These are phyloP conservation scores for Fusarium pilosicola DNA, from an alignment of 2,329 filamentous ascomycete species.

Conservation along the genomic window DNA sequence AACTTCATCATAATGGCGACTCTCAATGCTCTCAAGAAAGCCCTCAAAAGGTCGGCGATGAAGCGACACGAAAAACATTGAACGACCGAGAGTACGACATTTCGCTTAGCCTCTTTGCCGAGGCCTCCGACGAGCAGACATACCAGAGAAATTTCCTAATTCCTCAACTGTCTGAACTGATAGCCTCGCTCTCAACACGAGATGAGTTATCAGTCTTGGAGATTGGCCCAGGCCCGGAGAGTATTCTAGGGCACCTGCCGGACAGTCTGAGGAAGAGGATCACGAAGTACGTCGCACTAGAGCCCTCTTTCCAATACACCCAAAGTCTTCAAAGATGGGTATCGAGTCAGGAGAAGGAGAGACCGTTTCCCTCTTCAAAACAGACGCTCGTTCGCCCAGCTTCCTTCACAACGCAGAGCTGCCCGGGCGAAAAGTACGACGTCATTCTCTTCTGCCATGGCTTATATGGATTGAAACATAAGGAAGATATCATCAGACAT, in stretches of 20 bases:
- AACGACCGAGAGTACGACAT: constrained; percentile 60
- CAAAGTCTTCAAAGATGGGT: constrained; percentile 56
- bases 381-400: constrained; percentile 45
- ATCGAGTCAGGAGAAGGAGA: constrained; percentile 37
- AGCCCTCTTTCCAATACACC: constrained; percentile 61
- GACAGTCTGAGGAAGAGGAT: constrained; percentile 53
- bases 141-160: constrained; percentile 64
- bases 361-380: constrained; percentile 55
- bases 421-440: constrained; percentile 58
- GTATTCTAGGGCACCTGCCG: constrained; percentile 62
- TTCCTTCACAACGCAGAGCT: constrained; percentile 51
- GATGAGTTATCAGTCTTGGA: constrained; percentile 63
- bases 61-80: constrained; percentile 47
- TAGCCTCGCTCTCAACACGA: constrained; percentile 55
- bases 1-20: constrained; percentile 40
- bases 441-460: constrained; percentile 71
- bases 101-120: constrained; percentile 58
- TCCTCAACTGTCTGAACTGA: constrained; percentile 57
- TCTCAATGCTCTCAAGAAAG: constrained; percentile 55
- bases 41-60: constrained; percentile 48
- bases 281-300: constrained; percentile 63
- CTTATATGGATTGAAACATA: constrained; percentile 68
- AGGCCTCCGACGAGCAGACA: constrained; percentile 47
- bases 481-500: constrained; percentile 55
- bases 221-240: constrained; percentile 67